Base-by-base conservation (phyloP, 1,139 yeast species). In the Hansenula sp. region DNA sequence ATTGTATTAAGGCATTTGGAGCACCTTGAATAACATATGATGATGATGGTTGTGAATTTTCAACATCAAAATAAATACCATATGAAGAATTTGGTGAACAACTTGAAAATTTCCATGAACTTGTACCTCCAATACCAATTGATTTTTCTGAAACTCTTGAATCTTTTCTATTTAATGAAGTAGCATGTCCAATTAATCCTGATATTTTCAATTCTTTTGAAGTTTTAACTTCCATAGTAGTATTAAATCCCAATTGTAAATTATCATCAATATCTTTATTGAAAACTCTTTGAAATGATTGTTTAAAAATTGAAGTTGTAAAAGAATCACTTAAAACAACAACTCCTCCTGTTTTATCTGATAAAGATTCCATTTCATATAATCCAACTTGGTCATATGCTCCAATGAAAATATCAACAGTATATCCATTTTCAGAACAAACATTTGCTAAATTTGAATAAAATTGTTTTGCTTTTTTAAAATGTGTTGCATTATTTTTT, bases 401-500 rank as follows among this genome's bases (percentile, higher is more conserved):
- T 17, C 86, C 86, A 41, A 79, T 69, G 50, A 79, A 78, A 20
- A 77, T 60, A 50, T 77, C 75, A 45, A 81, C 68, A 20, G 81
- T 68, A 34, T 77, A 69, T 0, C 86, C 85, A 28, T 59, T 60
- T 25, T 65, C 60, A 0, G 81, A 66, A 11, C 79, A 66, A 26
- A 63, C 60, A 9, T 54, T 51, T 1, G 73, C 68, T 27, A 69
- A 41, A 1, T 48, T 48, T 8, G 65, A 61, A 57, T 77, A 80
- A 57, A 77, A 87, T 59, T 80, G 77, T 51, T 71, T 73, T 1
- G 96, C 92, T 60, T 82, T 79, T 59, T 85, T 83, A 66, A 78
- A 83, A 63, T 88, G 95, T 61, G 82, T 82, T 40, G 95, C 94
- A 40, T 78, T 73, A 54, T 84, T 90, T 47, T 79, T 73, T 55